A percentile compares a stretch with the other conserved stretches of the same genome.
These are phyloP conservation scores for Vinca major DNA, from an alignment of 305 asterid species.

Conservation along the genomic window DNA sequence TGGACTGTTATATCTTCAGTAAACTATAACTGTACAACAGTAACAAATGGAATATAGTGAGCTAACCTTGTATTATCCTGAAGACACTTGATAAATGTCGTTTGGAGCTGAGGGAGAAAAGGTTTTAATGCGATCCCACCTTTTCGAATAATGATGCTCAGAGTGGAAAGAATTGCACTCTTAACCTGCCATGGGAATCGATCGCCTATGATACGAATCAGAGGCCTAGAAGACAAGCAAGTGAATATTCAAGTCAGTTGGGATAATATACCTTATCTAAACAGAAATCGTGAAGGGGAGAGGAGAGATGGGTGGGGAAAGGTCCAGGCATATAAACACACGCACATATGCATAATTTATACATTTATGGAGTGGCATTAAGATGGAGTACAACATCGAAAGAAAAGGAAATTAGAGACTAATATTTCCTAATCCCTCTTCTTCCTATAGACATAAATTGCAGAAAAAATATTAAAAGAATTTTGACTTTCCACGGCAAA, in stretches of 20 bases:
- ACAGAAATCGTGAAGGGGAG: no score
- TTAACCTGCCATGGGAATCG: constrained; percentile 99
- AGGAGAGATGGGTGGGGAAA: no score
- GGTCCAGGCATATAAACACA: no score
- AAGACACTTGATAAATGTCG: constrained; percentile 89
- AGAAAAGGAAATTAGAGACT: not conserved
- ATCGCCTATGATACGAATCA: constrained; percentile 95
- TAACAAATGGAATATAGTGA: constrained; percentile 8
- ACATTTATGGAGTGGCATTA: no score
- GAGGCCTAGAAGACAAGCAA: constrained; percentile 50
- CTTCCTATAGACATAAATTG: not conserved
- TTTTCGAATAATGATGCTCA: constrained; percentile 80
- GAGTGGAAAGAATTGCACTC: constrained; percentile 90
- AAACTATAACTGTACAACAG: not conserved
- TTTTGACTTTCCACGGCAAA: no score
- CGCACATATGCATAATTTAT: no score
- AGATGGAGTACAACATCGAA: no score
- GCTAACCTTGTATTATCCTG: constrained; percentile 92
- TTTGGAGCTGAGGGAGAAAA: constrained; percentile 98
- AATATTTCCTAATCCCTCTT: not conserved
- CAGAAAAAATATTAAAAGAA: not conserved
- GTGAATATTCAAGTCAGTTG: constrained; percentile 5
- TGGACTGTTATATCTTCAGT: not conserved
- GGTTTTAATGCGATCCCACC: constrained; percentile 93
- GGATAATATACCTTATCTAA: not conserved